Evolutionary conservation across 208 protist genomes (phyloP).

Genomic region (Leishmania aethiopica): DNA sequence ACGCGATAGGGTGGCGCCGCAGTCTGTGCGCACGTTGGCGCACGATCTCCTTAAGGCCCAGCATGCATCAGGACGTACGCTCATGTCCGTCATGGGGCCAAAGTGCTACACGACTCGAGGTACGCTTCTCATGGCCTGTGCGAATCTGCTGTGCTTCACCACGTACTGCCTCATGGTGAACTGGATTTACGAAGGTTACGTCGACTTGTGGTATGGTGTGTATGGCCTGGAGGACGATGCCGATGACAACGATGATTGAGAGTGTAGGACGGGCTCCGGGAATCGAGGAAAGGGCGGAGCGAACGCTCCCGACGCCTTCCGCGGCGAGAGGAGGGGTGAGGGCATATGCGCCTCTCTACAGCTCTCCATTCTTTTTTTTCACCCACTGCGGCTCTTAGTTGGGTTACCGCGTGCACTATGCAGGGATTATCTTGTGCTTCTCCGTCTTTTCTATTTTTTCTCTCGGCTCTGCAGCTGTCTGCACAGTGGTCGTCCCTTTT

Average conservation of each 20-base stretch:
- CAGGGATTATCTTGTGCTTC: neutral
- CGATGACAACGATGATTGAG: slow-evolving; percentile 43
- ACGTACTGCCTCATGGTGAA: slow-evolving; percentile 83
- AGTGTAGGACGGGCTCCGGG: too few relatives aligned
- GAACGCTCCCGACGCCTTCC: neutral
- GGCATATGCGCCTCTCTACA: neutral
- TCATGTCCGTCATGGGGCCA: slow-evolving; percentile 32
- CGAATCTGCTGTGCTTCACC: slow-evolving; percentile 47
- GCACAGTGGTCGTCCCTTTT: neutral
- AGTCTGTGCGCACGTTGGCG: slow-evolving; percentile 9
- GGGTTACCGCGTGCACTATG: neutral
- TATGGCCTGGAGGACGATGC: slow-evolving; percentile 72
- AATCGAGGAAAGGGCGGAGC: neutral
- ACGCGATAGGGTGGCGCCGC: neutral
- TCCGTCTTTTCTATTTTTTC: neutral
- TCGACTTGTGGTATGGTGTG: slow-evolving; percentile 81
- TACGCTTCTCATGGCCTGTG: slow-evolving; percentile 25
- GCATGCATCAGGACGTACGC: slow-evolving; percentile 18
- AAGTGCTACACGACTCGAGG: slow-evolving; percentile 24
- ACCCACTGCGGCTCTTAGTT: neutral
- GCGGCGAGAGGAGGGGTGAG: neutral
- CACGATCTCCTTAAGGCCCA: slow-evolving; percentile 24
- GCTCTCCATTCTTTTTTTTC: neutral
- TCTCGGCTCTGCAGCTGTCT: neutral
- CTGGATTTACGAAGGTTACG: slow-evolving; percentile 81